A percentile compares a stretch with the other conserved stretches of the same genome.
Evolutionary conservation across 2,329 filamentous ascomycete genomes (phyloP).

Genomic region (Tolypocladium amazonense): DNA sequence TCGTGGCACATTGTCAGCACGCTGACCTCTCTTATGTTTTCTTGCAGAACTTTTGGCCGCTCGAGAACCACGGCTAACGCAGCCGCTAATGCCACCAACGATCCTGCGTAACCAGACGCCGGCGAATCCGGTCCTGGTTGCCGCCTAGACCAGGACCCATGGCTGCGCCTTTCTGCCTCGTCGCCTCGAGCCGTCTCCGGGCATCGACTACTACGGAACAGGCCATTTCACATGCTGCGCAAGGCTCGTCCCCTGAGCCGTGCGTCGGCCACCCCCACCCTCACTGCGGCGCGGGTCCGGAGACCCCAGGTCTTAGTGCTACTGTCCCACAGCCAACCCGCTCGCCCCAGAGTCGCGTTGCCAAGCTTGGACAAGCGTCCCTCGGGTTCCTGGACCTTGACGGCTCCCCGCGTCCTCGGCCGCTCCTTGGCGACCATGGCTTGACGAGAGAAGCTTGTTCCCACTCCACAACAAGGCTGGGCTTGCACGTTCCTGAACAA

Average conservation of each 20-base stretch:
- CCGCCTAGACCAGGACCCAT: no score
- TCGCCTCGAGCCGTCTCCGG: neutral
- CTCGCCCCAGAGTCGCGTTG: neutral
- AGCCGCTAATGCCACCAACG: neutral
- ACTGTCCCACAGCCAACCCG: neutral
- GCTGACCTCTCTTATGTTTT: neutral
- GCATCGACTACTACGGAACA: neutral
- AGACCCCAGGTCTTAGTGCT: neutral
- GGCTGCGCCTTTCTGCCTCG: neutral
- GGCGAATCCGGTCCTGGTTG: neutral
- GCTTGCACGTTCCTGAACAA: neutral
- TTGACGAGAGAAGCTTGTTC: neutral
- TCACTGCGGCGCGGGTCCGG: neutral
- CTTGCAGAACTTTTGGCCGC: neutral
- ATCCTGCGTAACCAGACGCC: neutral
- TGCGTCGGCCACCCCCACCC: neutral
- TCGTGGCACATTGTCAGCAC: neutral
- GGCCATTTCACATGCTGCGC: neutral
- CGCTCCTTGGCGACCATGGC: neutral
- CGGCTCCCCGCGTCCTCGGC: neutral
- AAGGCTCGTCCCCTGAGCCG: neutral
- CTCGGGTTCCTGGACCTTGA: neutral
- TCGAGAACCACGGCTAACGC: neutral
- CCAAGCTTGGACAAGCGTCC: neutral
- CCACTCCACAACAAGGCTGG: neutral